Conservation (phyloP, 2,329 filamentous ascomycete species). For the Pseudocercospora eumusae region DNA sequence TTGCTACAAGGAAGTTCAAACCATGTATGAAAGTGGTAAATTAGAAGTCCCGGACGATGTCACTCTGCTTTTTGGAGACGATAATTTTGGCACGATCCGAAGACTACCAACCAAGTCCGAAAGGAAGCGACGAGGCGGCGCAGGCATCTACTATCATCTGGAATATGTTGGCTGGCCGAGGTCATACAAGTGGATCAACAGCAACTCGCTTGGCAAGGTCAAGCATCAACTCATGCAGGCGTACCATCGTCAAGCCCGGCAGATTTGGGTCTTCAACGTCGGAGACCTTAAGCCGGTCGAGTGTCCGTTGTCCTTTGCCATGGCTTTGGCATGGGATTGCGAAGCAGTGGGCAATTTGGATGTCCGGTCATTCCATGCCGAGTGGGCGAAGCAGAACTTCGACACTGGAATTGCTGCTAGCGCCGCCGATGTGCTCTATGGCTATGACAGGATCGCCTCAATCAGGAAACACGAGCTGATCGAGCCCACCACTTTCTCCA, state of each 20-base stretch:
- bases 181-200: slow-evolving; percentile 61
- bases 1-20: slow-evolving; percentile 69
- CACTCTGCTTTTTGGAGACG: slow-evolving; percentile 68
- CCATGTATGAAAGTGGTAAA: slow-evolving; percentile 63
- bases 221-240: slow-evolving; percentile 67
- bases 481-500: slow-evolving; percentile 59
- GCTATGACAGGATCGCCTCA: slow-evolving; percentile 59
- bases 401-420: slow-evolving; percentile 50
- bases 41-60: slow-evolving; percentile 65
- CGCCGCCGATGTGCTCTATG: slow-evolving; percentile 56
- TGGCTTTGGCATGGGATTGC: slow-evolving; percentile 36
- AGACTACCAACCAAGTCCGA: slow-evolving; percentile 63
- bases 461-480: slow-evolving; percentile 65
- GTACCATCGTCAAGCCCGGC: slow-evolving; percentile 58
- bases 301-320: slow-evolving; percentile 17
- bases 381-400: slow-evolving; percentile 62
- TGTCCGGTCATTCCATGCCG: not conserved
- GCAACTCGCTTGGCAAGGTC: slow-evolving; percentile 62
- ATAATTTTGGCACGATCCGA: slow-evolving; percentile 63
- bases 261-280: slow-evolving; percentile 68
- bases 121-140: slow-evolving; percentile 60
- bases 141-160: slow-evolving; percentile 65
- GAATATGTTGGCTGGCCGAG: slow-evolving; percentile 64
- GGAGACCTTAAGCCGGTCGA: slow-evolving; percentile 67
- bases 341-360: not conserved